These are phyloP conservation scores for Amanita inopinata DNA, from an alignment of 768 basidiomycete genomes.

Conservation along the genomic window DNA sequence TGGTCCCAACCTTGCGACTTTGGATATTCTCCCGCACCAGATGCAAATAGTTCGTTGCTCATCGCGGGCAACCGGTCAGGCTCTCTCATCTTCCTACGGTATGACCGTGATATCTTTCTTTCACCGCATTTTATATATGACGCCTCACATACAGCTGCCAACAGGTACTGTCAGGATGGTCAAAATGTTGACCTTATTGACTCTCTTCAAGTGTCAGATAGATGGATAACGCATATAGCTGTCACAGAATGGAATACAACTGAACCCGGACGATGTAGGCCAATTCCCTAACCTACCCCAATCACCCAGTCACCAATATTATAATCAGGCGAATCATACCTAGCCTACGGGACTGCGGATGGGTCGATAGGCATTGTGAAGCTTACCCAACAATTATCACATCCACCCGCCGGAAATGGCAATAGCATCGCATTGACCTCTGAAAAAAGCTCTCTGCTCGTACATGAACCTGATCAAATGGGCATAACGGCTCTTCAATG, in stretches of 20 bases:
- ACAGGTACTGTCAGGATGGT: background rate
- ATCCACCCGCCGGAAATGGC: constrained; percentile 14
- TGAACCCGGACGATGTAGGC: constrained; percentile 33
- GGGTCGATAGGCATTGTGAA: constrained; percentile 50
- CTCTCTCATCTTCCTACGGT: constrained; percentile 51
- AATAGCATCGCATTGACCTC: constrained; percentile 25
- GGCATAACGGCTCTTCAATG: constrained; percentile 47
- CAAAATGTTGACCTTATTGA: constrained; percentile 16
- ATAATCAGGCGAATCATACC: constrained; percentile 38
- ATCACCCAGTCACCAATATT: constrained; percentile 4
- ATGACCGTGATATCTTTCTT: background rate
- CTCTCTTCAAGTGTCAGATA: constrained; percentile 35
- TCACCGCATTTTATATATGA: background rate
- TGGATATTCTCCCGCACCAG: constrained; percentile 35
- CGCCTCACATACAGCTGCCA: background rate
- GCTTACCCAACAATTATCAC: constrained; percentile 33
- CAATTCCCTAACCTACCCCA: background rate
- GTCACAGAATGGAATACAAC: constrained; percentile 45
- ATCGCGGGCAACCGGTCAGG: constrained; percentile 65
- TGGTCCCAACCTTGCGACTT: constrained; percentile 64
- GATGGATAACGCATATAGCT: constrained; percentile 56
- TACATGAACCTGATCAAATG: constrained; percentile 30
- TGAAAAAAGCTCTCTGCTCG: constrained; percentile 17
- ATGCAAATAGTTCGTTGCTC: constrained; percentile 52
- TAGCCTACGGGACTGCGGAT: constrained; percentile 51